These are phyloP conservation scores for Penicillium sp. DNA, from an alignment of 2,329 filamentous ascomycete species.

Conservation along the genomic window DNA sequence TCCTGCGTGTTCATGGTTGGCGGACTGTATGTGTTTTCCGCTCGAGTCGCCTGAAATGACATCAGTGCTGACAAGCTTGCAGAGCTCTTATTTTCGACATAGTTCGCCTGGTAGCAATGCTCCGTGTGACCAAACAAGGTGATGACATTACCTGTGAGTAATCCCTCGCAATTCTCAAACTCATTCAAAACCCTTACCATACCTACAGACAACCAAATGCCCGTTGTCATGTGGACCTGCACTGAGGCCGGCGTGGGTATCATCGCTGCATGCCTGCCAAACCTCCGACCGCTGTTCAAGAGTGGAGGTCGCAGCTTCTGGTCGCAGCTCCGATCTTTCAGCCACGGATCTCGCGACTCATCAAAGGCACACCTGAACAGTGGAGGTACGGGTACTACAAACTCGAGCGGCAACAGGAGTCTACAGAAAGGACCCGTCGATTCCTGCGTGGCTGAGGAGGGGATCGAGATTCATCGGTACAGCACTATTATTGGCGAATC, in stretches of 20 bases:
- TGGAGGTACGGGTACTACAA: slow-evolving; percentile 3
- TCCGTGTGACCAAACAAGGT: slow-evolving; percentile 23
- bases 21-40: slow-evolving; percentile 22
- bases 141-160: slow-evolving; percentile 34
- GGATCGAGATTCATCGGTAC: slow-evolving; percentile 9
- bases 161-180: not conserved
- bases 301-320: slow-evolving; percentile 21
- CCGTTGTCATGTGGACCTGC: slow-evolving; percentile 33
- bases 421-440: slow-evolving; percentile 2
- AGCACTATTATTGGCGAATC: slow-evolving; percentile 6
- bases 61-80: not conserved
- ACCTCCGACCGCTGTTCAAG: slow-evolving; percentile 30
- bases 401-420: not conserved
- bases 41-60: not conserved
- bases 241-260: slow-evolving; percentile 33
- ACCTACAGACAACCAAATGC: slow-evolving; percentile 30
- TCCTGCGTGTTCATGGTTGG: slow-evolving; percentile 33
- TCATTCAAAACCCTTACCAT: not conserved
- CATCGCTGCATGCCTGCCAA: slow-evolving; percentile 32
- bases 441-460: slow-evolving; percentile 2
- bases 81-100: slow-evolving; percentile 32
- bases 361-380: slow-evolving; percentile 11
- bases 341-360: slow-evolving; percentile 11
- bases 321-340: slow-evolving; percentile 19
- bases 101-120: slow-evolving; percentile 30